These are phyloP conservation scores for Darksidea phi DNA, from an alignment of 495 filamentous ascomycete genomes.

Conservation along the genomic window DNA sequence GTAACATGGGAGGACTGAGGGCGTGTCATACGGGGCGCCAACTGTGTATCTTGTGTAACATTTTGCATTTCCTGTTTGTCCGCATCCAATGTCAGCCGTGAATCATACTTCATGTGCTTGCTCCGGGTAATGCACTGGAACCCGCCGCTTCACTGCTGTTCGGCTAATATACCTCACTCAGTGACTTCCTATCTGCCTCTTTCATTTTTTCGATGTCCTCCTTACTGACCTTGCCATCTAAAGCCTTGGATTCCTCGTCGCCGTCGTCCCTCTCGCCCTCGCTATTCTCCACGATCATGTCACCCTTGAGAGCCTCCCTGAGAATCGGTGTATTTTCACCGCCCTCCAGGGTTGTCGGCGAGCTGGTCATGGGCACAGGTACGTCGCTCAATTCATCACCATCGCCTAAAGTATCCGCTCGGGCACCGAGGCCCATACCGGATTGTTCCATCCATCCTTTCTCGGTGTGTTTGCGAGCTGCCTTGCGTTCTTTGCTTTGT, in stretches of 20 bases:
- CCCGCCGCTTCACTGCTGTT: background rate
- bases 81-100: background rate
- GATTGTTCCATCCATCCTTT: conserved; percentile 41
- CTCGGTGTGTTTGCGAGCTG: conserved; percentile 35
- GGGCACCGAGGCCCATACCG: conserved; percentile 43
- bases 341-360: conserved; percentile 1
- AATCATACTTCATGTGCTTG: background rate
- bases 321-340: conserved; percentile 24
- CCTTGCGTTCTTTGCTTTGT: conserved; percentile 25
- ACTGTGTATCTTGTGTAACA: no score
- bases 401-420: conserved; percentile 45
- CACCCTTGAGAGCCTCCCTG: conserved; percentile 31
- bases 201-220: conserved; percentile 30
- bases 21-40: no score
- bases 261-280: conserved; percentile 17
- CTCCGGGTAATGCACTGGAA: background rate
- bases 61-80: no score
- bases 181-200: conserved; percentile 24
- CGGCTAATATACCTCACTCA: conserved; percentile 31
- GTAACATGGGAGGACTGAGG: no score
- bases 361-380: conserved; percentile 13
- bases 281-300: conserved; percentile 33
- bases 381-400: conserved; percentile 30
- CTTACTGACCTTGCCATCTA: conserved; percentile 10
- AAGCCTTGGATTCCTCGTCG: background rate